Percentiles rank a stretch among this genome's conserved stretches.
phyloP scores from a whole-genome alignment of 2,329 filamentous ascomycete species.

The Triangularia setosa region DNA sequence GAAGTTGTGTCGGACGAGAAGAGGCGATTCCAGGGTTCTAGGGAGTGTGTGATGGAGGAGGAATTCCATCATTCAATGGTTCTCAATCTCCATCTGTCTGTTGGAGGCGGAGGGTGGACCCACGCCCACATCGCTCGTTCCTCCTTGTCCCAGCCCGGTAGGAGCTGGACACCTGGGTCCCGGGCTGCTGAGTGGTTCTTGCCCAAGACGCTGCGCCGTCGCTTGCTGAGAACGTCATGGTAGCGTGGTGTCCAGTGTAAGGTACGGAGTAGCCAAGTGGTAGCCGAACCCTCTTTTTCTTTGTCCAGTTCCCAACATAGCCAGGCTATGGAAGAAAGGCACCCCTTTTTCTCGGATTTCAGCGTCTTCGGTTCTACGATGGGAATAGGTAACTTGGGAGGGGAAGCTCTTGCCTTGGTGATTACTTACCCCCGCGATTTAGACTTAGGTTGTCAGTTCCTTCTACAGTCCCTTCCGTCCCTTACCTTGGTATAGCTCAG shows the following conservation, averaged over 20 bases:
- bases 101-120: neutral
- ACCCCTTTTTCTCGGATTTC: no score
- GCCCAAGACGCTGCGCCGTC: constrained; percentile 4
- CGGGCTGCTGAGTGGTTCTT: constrained; percentile 4
- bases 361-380: no score
- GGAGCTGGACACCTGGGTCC: neutral
- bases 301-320: neutral
- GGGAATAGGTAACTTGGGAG: neutral
- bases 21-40: neutral
- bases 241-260: neutral
- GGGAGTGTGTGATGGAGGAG: neutral
- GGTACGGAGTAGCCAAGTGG: constrained; percentile 2
- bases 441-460: neutral
- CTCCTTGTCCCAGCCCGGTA: neutral
- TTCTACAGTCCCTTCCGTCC: neutral
- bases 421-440: neutral
- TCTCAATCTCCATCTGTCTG: neutral
- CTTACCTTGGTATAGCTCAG: neutral
- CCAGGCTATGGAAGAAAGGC: neutral
- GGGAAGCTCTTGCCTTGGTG: neutral
- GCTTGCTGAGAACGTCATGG: constrained; percentile 3
- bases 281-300: constrained; percentile 3
- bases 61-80: neutral
- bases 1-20: neutral
- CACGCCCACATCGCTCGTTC: neutral